Base-by-base conservation (phyloP, 78 protist species). In the Bodo saltans region DNA sequence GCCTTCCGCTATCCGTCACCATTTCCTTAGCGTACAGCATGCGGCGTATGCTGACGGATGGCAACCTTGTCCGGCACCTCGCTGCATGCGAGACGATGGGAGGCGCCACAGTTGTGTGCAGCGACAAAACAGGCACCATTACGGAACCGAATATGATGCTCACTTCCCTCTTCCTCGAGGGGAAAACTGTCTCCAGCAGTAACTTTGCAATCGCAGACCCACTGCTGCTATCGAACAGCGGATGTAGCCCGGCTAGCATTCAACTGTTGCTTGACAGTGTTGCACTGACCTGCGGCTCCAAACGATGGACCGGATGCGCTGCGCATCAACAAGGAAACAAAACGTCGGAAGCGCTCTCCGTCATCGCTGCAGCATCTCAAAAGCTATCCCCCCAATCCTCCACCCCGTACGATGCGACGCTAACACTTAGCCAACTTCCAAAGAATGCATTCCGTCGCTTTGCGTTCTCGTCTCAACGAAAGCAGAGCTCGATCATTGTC, bases 1-100 rank as follows among this genome's bases (percentile, higher is more conserved):
- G 95, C 32, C 85, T 92, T 33, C 92, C 95, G 52, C 85, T 92
- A n/a, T 90, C 92, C 1, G 90, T 89, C n/a, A 90, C 95, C n/a
- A 92, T 92, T 34, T 74, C 93, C 28, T 84, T 92, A 12, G 92
- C 92, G 28, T 90, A 84, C 85, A 87, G 91, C 29, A 88, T 92
- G 91, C 28, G 83, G 78, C 39, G 67, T 35, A 89, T 92, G 95
- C 74, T 88, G 23, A 70, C 32, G n/a, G 88, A 89, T 42, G 80
- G 87, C 47, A 92, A 89, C 83, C 87, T 88, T 29, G 94, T 91
- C 35, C 87, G 95, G 1, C 83, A 74, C 71, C 83, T 92, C 41
- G 79, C 41, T 12, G 86, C 95, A 1, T 87, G 89, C 71, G 95
- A 92, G 81, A 92, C 86, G 35, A 92, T 92, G 92, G 92, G 93